Conservation (phyloP, 805 yeast species). For the Candida ortonii region DNA sequence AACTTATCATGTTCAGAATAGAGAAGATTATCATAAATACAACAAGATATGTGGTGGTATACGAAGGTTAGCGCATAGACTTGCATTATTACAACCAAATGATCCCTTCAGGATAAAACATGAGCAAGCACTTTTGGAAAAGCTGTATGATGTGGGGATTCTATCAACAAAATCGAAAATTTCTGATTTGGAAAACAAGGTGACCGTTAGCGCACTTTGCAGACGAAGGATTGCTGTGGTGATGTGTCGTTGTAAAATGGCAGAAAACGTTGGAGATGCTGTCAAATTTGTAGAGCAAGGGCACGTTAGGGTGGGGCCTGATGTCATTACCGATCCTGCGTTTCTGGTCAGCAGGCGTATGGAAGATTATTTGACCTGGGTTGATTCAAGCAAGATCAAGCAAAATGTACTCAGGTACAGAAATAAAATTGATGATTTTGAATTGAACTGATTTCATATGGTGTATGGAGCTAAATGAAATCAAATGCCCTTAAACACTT, state of each 20-base stretch:
- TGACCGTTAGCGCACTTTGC: constrained; percentile 89
- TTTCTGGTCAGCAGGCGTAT: constrained; percentile 86
- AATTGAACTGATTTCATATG: constrained; percentile 40
- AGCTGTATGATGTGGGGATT: constrained; percentile 84
- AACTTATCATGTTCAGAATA: constrained; percentile 86
- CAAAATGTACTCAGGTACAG: constrained; percentile 83
- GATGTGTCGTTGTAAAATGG: constrained; percentile 93
- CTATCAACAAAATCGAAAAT: constrained; percentile 85
- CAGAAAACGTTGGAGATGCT: constrained; percentile 84
- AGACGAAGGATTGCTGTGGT: constrained; percentile 91
- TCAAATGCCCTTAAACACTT: too few species aligned
- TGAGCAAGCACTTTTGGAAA: constrained; percentile 83
- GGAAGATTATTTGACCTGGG: constrained; percentile 98
- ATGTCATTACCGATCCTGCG: constrained; percentile 93
- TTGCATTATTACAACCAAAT: constrained; percentile 79
- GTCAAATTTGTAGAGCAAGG: constrained; percentile 94
- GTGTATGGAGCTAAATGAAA: too few species aligned
- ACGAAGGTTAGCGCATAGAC: constrained; percentile 79
- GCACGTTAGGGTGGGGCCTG: constrained; percentile 95
- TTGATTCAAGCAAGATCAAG: constrained; percentile 92
- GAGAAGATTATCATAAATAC: constrained; percentile 95
- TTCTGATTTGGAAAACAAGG: constrained; percentile 85
- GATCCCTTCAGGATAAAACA: constrained; percentile 88
- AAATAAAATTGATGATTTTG: constrained; percentile 65
- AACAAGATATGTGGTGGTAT: constrained; percentile 91